These are phyloP conservation scores for Hyphodiscus hymeniophilus DNA, from an alignment of 495 filamentous ascomycete genomes.

Conservation along the genomic window DNA sequence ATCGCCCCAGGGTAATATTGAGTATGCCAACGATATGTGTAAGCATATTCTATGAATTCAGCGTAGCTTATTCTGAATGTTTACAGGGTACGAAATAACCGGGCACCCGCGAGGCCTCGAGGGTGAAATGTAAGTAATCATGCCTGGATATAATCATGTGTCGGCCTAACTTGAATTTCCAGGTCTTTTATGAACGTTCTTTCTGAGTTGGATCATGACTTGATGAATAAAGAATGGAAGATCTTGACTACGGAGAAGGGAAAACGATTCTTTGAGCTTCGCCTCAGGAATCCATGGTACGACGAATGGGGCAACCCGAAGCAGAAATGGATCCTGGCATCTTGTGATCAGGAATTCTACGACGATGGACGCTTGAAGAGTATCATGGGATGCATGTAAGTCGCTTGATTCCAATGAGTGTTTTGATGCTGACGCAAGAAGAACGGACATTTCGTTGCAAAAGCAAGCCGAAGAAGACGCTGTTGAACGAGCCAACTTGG, in stretches of 20 bases:
- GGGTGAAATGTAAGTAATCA: slow-evolving; percentile 10
- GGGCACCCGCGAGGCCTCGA: slow-evolving; percentile 19
- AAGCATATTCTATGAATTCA: neutral
- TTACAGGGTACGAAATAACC: slow-evolving; percentile 18
- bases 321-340: slow-evolving; percentile 17
- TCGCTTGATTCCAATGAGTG: neutral
- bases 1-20: slow-evolving; percentile 14
- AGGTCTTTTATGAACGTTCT: slow-evolving; percentile 20
- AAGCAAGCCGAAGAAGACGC: slow-evolving; percentile 33
- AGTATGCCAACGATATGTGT: slow-evolving; percentile 21
- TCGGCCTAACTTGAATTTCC: neutral
- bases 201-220: slow-evolving; percentile 10
- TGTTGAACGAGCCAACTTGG: slow-evolving; percentile 53
- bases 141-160: neutral
- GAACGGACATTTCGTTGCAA: slow-evolving; percentile 16
- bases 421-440: neutral
- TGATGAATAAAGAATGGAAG: slow-evolving; percentile 13
- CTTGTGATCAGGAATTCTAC: slow-evolving; percentile 20
- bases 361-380: slow-evolving; percentile 15
- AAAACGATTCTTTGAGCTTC: slow-evolving; percentile 9
- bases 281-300: slow-evolving; percentile 16
- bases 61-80: neutral
- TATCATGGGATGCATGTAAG: slow-evolving; percentile 21
- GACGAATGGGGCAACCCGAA: slow-evolving; percentile 14
- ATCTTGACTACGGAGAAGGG: slow-evolving; percentile 11